Evolutionary conservation across 2,329 filamentous ascomycete species (phyloP).

Genomic region (Penicillium sclerotiorum): DNA sequence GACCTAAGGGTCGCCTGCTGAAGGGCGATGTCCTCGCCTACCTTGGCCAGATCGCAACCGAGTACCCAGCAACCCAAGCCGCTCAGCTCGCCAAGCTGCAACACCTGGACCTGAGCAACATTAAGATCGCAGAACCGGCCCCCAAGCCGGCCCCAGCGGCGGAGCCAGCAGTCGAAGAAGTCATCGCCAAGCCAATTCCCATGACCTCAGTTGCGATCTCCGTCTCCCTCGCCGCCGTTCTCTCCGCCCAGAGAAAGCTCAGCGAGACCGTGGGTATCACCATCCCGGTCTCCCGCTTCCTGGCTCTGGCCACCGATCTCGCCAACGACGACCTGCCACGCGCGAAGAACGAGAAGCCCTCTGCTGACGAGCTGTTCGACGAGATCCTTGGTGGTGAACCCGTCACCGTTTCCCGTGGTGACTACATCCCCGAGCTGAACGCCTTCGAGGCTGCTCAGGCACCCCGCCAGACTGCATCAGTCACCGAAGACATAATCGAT

Average conservation of each 20-base stretch:
- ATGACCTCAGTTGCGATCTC: constrained; percentile 63
- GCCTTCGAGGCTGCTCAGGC: constrained; percentile 43
- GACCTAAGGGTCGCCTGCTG: constrained; percentile 82
- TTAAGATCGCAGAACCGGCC: constrained; percentile 69
- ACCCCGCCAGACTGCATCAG: constrained; percentile 39
- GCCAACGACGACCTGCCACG: constrained; percentile 85
- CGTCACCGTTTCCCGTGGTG: constrained; percentile 55
- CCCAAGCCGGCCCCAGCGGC: constrained; percentile 35
- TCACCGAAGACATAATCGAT: constrained; percentile 80
- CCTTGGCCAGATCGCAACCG: constrained; percentile 73
- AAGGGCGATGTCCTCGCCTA: constrained; percentile 96
- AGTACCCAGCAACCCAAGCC: constrained; percentile 72
- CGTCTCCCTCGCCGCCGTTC: constrained; percentile 76
- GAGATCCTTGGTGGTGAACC: constrained; percentile 70
- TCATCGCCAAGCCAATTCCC: constrained; percentile 31
- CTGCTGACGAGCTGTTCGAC: constrained; percentile 83
- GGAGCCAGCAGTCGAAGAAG: constrained; percentile 32
- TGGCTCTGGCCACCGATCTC: constrained; percentile 78
- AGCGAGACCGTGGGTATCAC: constrained; percentile 75
- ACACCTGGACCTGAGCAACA: constrained; percentile 92
- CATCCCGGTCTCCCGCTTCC: constrained; percentile 82
- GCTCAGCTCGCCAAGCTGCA: constrained; percentile 71
- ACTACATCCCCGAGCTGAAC: constrained; percentile 73
- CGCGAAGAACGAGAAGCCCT: constrained; percentile 64
- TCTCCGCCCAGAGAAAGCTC: constrained; percentile 79